Percentiles rank a stretch among this genome's conserved stretches.
Conservation (phyloP, 2,329 filamentous ascomycete species). For the Fusarium chaquense region DNA sequence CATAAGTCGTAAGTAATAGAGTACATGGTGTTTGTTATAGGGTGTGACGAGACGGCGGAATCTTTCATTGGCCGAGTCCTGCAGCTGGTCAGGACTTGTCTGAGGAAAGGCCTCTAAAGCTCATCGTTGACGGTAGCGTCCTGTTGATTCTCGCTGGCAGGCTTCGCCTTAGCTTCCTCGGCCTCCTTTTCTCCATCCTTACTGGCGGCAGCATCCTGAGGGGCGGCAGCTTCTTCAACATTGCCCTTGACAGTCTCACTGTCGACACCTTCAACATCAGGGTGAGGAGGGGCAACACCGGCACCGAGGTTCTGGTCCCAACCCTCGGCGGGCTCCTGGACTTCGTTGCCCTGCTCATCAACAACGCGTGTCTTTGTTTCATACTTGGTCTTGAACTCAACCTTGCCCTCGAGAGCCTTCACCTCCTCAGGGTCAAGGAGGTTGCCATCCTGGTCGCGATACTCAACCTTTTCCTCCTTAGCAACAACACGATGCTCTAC, state of each 20-base stretch:
- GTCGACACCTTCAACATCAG: conserved; percentile 71
- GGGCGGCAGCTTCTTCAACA: conserved; percentile 50
- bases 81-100: background rate
- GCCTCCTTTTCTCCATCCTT: conserved; percentile 71
- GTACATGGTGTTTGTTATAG: conserved; percentile 49
- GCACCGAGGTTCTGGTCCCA: conserved; percentile 53
- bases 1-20: conserved; percentile 46
- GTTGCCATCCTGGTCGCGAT: conserved; percentile 94
- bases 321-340: conserved; percentile 62
- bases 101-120: conserved; percentile 45
- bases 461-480: conserved; percentile 88
- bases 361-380: conserved; percentile 92
- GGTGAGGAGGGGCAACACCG: conserved; percentile 68
- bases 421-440: conserved; percentile 87
- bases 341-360: conserved; percentile 82
- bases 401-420: conserved; percentile 86
- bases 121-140: conserved; percentile 64
- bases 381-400: conserved; percentile 94
- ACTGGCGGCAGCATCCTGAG: conserved; percentile 59
- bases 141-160: conserved; percentile 72
- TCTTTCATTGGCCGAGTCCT: background rate
- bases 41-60: conserved; percentile 8
- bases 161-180: conserved; percentile 68
- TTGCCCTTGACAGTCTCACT: conserved; percentile 65
- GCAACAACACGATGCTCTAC: conserved; percentile 62